phyloP scores from a whole-genome alignment of 768 basidiomycete genomes.

The Lactarius tabidus region DNA sequence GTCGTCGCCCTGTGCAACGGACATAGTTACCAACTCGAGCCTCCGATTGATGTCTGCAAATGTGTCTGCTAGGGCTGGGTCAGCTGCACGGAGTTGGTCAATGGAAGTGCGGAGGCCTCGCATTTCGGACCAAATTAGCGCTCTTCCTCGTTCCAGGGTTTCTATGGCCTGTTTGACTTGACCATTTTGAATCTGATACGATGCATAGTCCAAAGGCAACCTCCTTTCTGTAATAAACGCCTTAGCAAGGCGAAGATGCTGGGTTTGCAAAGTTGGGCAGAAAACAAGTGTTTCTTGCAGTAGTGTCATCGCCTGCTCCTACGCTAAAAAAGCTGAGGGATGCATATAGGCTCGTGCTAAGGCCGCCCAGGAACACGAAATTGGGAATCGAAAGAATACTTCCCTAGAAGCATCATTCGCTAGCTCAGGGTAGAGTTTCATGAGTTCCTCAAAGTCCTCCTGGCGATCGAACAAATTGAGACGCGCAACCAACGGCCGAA shows the following conservation, averaged over 20 bases:
- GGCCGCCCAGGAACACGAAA: not conserved
- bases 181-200: not conserved
- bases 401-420: not conserved
- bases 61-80: not conserved
- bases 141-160: not conserved
- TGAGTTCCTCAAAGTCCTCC: not conserved
- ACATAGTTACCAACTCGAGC: not conserved
- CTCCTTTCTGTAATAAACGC: not conserved
- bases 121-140: conserved; percentile 5
- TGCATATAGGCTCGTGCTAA: not conserved
- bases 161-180: not conserved
- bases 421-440: not conserved
- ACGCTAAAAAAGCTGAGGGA: too few species aligned
- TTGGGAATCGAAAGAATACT: not conserved
- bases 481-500: not conserved
- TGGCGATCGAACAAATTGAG: not conserved
- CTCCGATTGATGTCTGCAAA: not conserved
- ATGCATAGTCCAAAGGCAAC: not conserved
- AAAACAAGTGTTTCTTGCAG: too few species aligned
- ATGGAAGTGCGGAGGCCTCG: not conserved
- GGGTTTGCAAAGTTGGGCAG: too few species aligned
- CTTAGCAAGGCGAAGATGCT: not conserved
- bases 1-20: not conserved
- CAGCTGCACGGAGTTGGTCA: not conserved
- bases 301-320: too few species aligned